Evolutionary conservation across 108 stramenopile genomes (phyloP).

Genomic region (Craspedostauros australis): DNA sequence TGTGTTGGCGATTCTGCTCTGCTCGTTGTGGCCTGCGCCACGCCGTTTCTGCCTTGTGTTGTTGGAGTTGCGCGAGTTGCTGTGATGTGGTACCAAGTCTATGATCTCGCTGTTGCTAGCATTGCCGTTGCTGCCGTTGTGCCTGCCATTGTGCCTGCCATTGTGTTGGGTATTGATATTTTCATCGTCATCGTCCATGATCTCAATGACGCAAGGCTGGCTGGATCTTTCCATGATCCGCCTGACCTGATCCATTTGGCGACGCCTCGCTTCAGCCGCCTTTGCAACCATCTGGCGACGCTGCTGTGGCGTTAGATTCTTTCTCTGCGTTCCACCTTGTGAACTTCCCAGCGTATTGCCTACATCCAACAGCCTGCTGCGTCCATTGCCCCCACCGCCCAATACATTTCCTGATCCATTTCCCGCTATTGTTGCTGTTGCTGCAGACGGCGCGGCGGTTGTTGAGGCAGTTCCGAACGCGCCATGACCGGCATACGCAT

Average conservation of each 20-base stretch:
- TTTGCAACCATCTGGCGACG: constrained; percentile 10
- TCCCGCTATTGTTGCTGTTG: constrained; percentile 12
- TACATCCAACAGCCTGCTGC: constrained; percentile 22
- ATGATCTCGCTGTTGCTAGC: neutral
- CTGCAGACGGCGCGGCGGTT: neutral
- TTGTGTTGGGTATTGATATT: neutral
- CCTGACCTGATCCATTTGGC: constrained; percentile 23
- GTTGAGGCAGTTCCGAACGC: neutral
- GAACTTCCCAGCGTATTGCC: constrained; percentile 2
- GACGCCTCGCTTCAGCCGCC: constrained; percentile 34
- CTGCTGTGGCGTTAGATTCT: neutral
- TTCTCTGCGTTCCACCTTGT: constrained; percentile 1
- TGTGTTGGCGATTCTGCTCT: too few relatives aligned
- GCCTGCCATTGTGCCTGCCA: neutral
- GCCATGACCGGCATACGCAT: neutral
- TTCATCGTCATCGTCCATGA: constrained; percentile 13
- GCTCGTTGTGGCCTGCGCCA: too few relatives aligned
- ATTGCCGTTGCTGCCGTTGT: neutral
- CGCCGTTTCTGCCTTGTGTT: neutral
- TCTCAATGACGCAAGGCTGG: constrained; percentile 39
- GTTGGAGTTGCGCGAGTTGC: neutral
- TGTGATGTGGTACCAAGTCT: neutral
- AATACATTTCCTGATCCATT: too few relatives aligned
- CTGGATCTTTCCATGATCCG: constrained; percentile 24
- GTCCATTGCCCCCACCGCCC: constrained; percentile 17